Percentiles rank a stretch among this genome's conserved stretches.
Conservation (phyloP, 2,329 filamentous ascomycete genomes). For the Trichoderma endophyticum region DNA sequence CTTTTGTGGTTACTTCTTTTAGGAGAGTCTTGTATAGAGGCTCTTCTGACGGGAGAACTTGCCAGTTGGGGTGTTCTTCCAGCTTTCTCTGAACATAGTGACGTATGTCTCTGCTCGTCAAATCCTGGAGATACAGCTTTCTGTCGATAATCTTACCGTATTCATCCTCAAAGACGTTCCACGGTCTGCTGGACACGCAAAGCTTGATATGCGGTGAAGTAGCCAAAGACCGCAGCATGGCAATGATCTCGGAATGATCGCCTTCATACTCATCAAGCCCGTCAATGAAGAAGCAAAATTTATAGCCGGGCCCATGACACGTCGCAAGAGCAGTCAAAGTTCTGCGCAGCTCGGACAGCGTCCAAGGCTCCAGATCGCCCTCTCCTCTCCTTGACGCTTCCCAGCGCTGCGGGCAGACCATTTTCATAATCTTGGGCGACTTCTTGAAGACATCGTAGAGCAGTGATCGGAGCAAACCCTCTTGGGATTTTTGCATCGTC, state of each 20-base stretch:
- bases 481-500: slow-evolving; percentile 32
- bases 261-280: slow-evolving; percentile 27
- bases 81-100: slow-evolving; percentile 2
- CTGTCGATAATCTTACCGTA: slow-evolving; percentile 1
- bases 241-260: slow-evolving; percentile 8
- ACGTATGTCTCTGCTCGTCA: slow-evolving; percentile 12
- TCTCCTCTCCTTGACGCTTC: neutral
- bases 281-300: slow-evolving; percentile 27
- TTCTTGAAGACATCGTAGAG: slow-evolving; percentile 31
- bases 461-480: slow-evolving; percentile 33
- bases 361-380: neutral
- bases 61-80: neutral
- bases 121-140: neutral
- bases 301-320: neutral
- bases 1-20: neutral
- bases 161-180: slow-evolving; percentile 22
- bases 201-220: slow-evolving; percentile 26
- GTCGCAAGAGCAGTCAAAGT: neutral
- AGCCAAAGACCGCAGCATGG: slow-evolving; percentile 4
- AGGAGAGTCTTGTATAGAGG: neutral
- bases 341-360: neutral
- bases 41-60: neutral
- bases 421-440: slow-evolving; percentile 4
- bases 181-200: slow-evolving; percentile 32
- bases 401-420: neutral